Evolutionary conservation across 768 basidiomycete genomes (phyloP).

Genomic region (Podaxis carcinomalis): DNA sequence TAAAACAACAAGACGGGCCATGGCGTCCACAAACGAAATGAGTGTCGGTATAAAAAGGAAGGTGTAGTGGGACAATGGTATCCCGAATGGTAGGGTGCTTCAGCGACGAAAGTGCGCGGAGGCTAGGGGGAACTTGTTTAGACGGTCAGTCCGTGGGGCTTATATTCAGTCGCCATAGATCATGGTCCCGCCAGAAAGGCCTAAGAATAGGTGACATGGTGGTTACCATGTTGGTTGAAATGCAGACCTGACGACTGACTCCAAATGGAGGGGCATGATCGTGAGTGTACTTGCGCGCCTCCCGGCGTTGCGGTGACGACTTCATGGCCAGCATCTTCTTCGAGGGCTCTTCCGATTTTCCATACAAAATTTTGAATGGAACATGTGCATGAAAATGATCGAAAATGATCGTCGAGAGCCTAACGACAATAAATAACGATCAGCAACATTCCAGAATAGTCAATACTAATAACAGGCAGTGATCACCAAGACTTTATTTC

Average conservation of each 20-base stretch:
- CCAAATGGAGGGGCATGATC: not conserved
- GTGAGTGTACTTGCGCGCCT: not conserved
- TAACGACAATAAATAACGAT: conserved; percentile 6
- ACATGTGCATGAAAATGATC: not conserved
- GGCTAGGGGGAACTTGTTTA: not conserved
- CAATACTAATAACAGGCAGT: not conserved
- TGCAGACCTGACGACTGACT: not conserved
- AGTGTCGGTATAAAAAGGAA: conserved; percentile 15
- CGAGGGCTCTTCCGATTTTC: not conserved
- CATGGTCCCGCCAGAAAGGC: not conserved
- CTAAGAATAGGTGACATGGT: not conserved
- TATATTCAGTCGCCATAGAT: not conserved
- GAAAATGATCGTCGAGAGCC: not conserved
- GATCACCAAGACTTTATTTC: not conserved
- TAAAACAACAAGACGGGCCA: conserved; percentile 33
- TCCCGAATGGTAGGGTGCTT: conserved; percentile 2
- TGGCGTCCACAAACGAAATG: conserved; percentile 24
- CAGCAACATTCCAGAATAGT: not conserved
- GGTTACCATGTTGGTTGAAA: conserved; percentile 1
- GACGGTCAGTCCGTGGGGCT: not conserved
- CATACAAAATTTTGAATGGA: not conserved
- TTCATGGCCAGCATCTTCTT: not conserved
- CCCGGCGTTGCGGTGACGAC: not conserved
- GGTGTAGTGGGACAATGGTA: conserved; percentile 4
- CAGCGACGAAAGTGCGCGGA: not conserved